Conservation (phyloP, 106 monocot species). For the Dendrobium huoshanense region DNA sequence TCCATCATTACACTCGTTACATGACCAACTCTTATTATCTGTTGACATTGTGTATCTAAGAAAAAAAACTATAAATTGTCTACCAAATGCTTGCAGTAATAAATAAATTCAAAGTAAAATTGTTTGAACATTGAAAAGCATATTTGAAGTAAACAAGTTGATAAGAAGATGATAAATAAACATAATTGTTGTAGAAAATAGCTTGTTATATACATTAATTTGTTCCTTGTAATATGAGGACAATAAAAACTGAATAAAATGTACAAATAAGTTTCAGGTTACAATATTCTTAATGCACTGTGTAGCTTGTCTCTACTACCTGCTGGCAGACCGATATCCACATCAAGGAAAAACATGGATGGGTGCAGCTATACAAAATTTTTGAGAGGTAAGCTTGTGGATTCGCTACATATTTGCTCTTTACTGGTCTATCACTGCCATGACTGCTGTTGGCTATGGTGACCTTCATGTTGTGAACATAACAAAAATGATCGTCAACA, state of each 20-base stretch:
- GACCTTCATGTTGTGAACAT: constrained; percentile 92
- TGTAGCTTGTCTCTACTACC: constrained; percentile 76
- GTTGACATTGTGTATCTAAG: too few relatives aligned
- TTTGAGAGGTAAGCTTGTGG: constrained; percentile 60
- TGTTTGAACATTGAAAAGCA: too few relatives aligned
- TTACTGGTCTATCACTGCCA: constrained; percentile 91
- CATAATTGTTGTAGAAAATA: too few relatives aligned
- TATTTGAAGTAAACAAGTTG: too few relatives aligned
- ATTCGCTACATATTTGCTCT: constrained; percentile 72
- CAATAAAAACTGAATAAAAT: not conserved
- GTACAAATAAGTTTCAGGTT: constrained; percentile 37
- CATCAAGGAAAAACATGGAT: constrained; percentile 87
- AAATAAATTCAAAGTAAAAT: too few relatives aligned
- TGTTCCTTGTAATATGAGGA: too few relatives aligned
- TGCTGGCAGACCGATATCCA: constrained; percentile 75
- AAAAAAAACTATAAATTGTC: too few relatives aligned
- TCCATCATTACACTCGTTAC: too few relatives aligned
- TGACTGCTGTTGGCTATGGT: constrained; percentile 97
- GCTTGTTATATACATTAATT: too few relatives aligned
- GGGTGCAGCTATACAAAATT: constrained; percentile 70
- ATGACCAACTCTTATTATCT: too few relatives aligned
- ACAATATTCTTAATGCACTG: constrained; percentile 82
- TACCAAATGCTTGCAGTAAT: too few relatives aligned
- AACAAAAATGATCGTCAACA: constrained; percentile 80
- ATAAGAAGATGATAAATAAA: too few relatives aligned